phyloP scores from a whole-genome alignment of 2,329 filamentous ascomycete species.

The Aspergillus phoenicis region DNA sequence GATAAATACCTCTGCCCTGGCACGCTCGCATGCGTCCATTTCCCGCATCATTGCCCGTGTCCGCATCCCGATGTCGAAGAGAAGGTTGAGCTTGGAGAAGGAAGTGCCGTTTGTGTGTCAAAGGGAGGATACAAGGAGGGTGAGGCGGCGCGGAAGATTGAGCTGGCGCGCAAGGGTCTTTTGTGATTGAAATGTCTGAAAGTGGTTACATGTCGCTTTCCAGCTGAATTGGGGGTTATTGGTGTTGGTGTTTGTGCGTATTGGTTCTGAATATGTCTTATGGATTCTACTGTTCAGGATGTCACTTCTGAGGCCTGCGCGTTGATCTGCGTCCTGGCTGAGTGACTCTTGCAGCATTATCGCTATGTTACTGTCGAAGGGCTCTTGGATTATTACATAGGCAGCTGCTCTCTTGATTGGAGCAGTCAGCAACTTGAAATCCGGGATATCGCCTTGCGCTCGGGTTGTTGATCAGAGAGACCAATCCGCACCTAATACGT shows the following conservation, averaged over 20 bases:
- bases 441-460: too few relatives aligned
- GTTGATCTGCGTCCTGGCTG: too few relatives aligned
- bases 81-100: slow-evolving; percentile 66
- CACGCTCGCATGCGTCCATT: slow-evolving; percentile 91
- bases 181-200: slow-evolving; percentile 35
- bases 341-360: too few relatives aligned
- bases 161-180: slow-evolving; percentile 53
- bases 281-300: too few relatives aligned
- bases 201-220: neutral
- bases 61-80: slow-evolving; percentile 75
- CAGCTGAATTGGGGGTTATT: neutral
- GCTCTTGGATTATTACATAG: too few relatives aligned
- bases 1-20: slow-evolving; percentile 93
- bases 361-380: too few relatives aligned
- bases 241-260: neutral
- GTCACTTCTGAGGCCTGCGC: too few relatives aligned
- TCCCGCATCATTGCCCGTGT: slow-evolving; percentile 96
- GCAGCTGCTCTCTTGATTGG: too few relatives aligned
- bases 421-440: too few relatives aligned
- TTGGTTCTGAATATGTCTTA: neutral
- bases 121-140: slow-evolving; percentile 52
- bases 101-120: slow-evolving; percentile 52
- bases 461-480: too few relatives aligned
- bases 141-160: slow-evolving; percentile 52
- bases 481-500: too few relatives aligned